A percentile compares a stretch with the other conserved stretches of the same genome.
Conservation (phyloP, 1,284 basidiomycete species). For the Sphagnurus paluster region DNA sequence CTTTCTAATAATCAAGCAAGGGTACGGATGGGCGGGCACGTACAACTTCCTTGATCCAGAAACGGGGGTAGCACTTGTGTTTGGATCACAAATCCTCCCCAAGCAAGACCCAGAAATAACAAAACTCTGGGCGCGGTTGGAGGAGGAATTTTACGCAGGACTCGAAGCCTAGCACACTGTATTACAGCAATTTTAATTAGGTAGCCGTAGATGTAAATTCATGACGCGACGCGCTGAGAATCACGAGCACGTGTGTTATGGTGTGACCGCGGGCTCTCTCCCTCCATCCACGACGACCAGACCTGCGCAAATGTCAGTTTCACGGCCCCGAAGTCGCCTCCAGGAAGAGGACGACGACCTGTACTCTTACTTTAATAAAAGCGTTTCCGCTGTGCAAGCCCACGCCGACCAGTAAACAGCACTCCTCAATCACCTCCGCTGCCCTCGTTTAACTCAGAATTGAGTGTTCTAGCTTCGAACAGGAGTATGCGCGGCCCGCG, state of each 20-base stretch:
- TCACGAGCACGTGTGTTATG: neutral
- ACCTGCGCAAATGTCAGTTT: too few species aligned
- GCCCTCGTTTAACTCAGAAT: conserved; percentile 3
- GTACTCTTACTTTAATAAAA: conserved; percentile 32
- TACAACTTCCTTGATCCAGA: conserved; percentile 32
- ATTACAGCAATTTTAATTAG: too few species aligned
- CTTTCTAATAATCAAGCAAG: conserved; percentile 13
- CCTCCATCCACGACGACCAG: neutral
- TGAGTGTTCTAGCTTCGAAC: conserved; percentile 30
- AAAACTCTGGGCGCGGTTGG: neutral
- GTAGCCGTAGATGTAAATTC: too few species aligned
- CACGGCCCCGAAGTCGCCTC: conserved; percentile 1
- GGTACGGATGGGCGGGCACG: conserved; percentile 33
- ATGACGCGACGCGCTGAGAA: too few species aligned
- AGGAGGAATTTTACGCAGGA: conserved; percentile 4
- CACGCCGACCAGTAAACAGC: conserved; percentile 29
- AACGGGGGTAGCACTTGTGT: conserved; percentile 30
- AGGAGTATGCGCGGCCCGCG: conserved; percentile 31
- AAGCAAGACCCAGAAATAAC: conserved; percentile 22
- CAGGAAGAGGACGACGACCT: conserved; percentile 24
- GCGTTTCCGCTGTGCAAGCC: conserved; percentile 29
- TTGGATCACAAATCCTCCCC: conserved; percentile 30
- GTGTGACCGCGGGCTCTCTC: neutral
- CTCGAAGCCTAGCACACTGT: neutral
- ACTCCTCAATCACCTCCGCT: neutral